Evolutionary conservation across 1,284 basidiomycete species (phyloP), one percentile per base, ranked within the genome.

Genomic region (Ganoderma sp.): DNA sequence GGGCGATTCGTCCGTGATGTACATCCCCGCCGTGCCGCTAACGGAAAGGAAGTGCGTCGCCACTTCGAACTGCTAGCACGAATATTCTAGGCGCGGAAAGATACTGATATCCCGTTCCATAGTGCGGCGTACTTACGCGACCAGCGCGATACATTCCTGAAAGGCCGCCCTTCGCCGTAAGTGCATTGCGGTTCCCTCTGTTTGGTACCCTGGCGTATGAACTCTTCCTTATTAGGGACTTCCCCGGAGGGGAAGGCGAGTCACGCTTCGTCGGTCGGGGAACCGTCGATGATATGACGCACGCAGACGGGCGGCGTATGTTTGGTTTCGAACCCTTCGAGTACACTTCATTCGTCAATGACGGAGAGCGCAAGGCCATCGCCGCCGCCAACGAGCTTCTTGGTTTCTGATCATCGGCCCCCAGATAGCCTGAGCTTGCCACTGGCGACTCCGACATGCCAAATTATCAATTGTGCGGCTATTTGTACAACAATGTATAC

Each of bases 21-120:
- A 95, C 77, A 94, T 94, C 67, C 93, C 92, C 0, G 88, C 92
- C 3, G 88, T 88, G 0, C 93, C 93, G 0, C 80, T 93, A 15
- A 93, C 91, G 0, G 62, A 83, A 39, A 78, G 85, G 68, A 94
- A 92, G 88, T 87, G 67, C 73, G 83, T 75, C 12, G 28, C 50
- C 59, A 62, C 54, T 9, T 25, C 3, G 9, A 22, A 25, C 4
- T 63, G 4, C 8, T 66, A 50, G 56, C 56, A n/a, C 37, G 34
- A n/a, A 41, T n/a, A 19, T 59, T 10, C n/a, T 39, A 61, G 48
- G 5, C 22, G 34, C 37, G 41, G 15, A 15, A 10, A 15, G 37
- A 25, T 43, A 34, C 57, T 65, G 37, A 66, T 59, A 25, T 48
- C 8, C 45, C 22, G 61, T 19, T 42, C 28, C 4, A 15, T 62